These are phyloP conservation scores for Drechslera avenae DNA, from an alignment of 2,329 filamentous ascomycete genomes.

Conservation along the genomic window DNA sequence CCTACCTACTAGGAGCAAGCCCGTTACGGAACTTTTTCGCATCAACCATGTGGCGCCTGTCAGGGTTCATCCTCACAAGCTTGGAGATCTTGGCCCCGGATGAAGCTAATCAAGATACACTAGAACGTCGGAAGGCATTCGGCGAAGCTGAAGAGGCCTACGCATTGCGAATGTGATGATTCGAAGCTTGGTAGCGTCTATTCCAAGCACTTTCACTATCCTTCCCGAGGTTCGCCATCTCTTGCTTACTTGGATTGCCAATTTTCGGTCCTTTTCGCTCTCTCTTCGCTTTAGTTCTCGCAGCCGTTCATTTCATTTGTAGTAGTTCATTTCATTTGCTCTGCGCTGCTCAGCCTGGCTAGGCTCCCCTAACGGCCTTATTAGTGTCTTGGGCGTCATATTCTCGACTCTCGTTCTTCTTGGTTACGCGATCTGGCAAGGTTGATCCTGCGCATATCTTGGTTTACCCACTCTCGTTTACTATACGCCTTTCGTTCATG, in stretches of 20 bases:
- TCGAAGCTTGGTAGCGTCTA: conserved; percentile 14
- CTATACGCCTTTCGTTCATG: not conserved
- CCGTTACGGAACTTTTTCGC: not conserved
- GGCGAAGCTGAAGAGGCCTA: not conserved
- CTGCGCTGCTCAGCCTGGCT: conserved; percentile 20
- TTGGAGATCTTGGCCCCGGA: conserved; percentile 2
- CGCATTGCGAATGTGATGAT: conserved; percentile 15
- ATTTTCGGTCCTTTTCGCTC: conserved; percentile 1
- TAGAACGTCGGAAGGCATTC: no score
- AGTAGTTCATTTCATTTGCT: not conserved
- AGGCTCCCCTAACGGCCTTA: conserved; percentile 5
- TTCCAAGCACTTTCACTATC: not conserved
- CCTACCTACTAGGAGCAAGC: conserved; percentile 5
- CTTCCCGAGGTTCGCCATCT: not conserved
- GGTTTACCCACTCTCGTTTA: not conserved
- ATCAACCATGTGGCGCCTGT: not conserved
- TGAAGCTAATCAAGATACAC: not conserved
- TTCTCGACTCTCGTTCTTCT: conserved; percentile 10
- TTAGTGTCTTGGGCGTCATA: not conserved
- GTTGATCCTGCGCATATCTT: conserved; percentile 18
- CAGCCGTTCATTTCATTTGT: not conserved
- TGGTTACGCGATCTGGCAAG: conserved; percentile 15
- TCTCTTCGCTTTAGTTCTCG: not conserved
- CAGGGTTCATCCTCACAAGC: not conserved
- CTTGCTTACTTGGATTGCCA: conserved; percentile 3